Conservation (phyloP, 164 flowering plant species). For the Nelumbo lutea region DNA sequence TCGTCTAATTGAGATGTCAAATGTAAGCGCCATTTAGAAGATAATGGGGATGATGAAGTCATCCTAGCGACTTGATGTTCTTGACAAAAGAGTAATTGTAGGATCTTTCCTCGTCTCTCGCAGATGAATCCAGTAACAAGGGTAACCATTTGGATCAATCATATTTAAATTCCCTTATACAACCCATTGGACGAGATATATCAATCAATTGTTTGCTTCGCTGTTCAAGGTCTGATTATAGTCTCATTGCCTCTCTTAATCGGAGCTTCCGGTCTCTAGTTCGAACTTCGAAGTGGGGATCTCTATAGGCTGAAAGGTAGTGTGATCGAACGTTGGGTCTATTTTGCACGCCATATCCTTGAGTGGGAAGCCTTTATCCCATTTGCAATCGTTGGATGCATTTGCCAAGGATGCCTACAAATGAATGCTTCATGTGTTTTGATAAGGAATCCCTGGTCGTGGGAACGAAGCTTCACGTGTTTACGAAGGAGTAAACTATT, state of each 20-base stretch:
- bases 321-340: constrained; percentile 86
- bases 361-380: constrained; percentile 95
- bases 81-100: constrained; percentile 14
- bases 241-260: constrained; percentile 61
- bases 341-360: constrained; percentile 69
- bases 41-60: constrained; percentile 28
- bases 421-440: constrained; percentile 68
- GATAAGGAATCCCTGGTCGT: constrained; percentile 96
- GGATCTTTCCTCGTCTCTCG: constrained; percentile 13
- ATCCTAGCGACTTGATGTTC: constrained; percentile 17
- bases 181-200: constrained; percentile 61
- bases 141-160: constrained; percentile 31
- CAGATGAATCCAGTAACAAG: constrained; percentile 24
- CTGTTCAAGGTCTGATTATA: constrained; percentile 84
- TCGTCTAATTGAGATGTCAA: constrained; percentile 15
- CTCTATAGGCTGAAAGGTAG: constrained; percentile 65
- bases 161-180: constrained; percentile 45
- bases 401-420: constrained; percentile 64
- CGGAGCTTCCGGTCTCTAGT: constrained; percentile 52
- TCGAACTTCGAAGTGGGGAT: constrained; percentile 41
- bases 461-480: constrained; percentile 93
- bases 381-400: constrained; percentile 67
- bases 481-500: constrained; percentile 80
- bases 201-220: constrained; percentile 64
- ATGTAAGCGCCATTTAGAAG: constrained; percentile 36